These are phyloP conservation scores for Lentinula novae-zelandiae DNA, from an alignment of 1,284 basidiomycete genomes.

Conservation along the genomic window DNA sequence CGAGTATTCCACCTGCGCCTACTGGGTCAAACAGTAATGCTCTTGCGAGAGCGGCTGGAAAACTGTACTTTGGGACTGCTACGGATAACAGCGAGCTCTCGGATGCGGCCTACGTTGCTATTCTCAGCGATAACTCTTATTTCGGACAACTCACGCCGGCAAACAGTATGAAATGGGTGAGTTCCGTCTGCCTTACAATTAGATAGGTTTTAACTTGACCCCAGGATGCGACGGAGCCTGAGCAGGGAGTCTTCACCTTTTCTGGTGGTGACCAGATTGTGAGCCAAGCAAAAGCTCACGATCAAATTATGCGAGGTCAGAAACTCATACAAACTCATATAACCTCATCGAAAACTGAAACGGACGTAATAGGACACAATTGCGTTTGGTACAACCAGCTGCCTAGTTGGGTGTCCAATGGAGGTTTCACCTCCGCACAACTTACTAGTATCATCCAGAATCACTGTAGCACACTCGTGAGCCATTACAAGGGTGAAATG, in stretches of 20 bases:
- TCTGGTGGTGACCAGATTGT: slow-evolving; percentile 42
- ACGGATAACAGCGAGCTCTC: slow-evolving; percentile 43
- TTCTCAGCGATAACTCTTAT: slow-evolving; percentile 27
- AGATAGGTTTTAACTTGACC: background rate
- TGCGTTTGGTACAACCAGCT: slow-evolving; percentile 58
- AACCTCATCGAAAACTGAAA: background rate
- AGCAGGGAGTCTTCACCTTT: slow-evolving; percentile 44
- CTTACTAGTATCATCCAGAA: slow-evolving; percentile 41
- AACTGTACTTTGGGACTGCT: slow-evolving; percentile 45
- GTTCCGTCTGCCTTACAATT: slow-evolving; percentile 4
- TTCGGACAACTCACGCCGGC: slow-evolving; percentile 39
- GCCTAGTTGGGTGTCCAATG: slow-evolving; percentile 45
- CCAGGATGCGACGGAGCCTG: slow-evolving; percentile 49
- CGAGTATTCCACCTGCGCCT: slow-evolving; percentile 10
- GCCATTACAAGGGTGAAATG: slow-evolving; percentile 48
- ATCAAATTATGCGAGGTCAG: slow-evolving; percentile 37
- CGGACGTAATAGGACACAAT: slow-evolving; percentile 33
- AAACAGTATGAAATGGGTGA: slow-evolving; percentile 43
- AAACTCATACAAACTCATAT: background rate
- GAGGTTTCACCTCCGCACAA: slow-evolving; percentile 37
- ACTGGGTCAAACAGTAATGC: slow-evolving; percentile 24
- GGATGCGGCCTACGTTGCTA: slow-evolving; percentile 30
- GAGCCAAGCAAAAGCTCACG: slow-evolving; percentile 38
- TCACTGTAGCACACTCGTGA: slow-evolving; percentile 46
- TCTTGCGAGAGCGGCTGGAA: slow-evolving; percentile 34